These are phyloP conservation scores for Colletotrichum gigasporum DNA, from an alignment of 2,329 filamentous ascomycete genomes.

Conservation along the genomic window DNA sequence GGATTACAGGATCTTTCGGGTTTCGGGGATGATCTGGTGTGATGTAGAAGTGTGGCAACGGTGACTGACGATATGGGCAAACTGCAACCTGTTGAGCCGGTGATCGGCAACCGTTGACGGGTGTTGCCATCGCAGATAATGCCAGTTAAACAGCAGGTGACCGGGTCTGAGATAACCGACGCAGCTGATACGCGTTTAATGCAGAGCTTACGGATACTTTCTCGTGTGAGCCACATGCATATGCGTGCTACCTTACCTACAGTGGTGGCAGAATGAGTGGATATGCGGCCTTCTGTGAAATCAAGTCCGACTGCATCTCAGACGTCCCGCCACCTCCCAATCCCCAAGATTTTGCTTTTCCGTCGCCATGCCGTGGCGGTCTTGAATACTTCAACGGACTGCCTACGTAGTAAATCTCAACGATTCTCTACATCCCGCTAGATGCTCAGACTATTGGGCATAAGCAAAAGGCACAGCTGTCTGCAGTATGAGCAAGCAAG, in stretches of 20 bases:
- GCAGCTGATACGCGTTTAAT: not conserved
- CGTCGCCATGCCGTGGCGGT: too few species aligned
- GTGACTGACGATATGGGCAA: not conserved
- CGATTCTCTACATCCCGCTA: too few species aligned
- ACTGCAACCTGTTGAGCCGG: not conserved
- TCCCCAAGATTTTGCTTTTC: too few species aligned
- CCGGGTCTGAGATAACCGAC: not conserved
- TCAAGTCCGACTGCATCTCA: too few species aligned
- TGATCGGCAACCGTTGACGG: not conserved
- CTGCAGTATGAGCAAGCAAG: too few species aligned
- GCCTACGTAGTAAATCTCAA: too few species aligned
- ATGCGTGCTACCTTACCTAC: not conserved
- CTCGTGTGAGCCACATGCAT: slow-evolving; percentile 10
- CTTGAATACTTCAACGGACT: too few species aligned
- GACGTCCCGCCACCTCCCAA: too few species aligned
- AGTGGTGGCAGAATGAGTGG: slow-evolving; percentile 32
- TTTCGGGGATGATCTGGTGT: not conserved
- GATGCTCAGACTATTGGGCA: too few species aligned
- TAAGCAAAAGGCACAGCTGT: too few species aligned
- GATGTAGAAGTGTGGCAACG: not conserved
- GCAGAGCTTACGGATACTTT: not conserved
- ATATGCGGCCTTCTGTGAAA: too few species aligned
- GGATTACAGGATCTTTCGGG: not conserved
- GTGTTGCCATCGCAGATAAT: not conserved
- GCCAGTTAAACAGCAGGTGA: not conserved